Percentiles rank a stretch among this genome's conserved stretches.
phyloP scores from a whole-genome alignment of 306 rosid species.

The Leucaena leucocephala region DNA sequence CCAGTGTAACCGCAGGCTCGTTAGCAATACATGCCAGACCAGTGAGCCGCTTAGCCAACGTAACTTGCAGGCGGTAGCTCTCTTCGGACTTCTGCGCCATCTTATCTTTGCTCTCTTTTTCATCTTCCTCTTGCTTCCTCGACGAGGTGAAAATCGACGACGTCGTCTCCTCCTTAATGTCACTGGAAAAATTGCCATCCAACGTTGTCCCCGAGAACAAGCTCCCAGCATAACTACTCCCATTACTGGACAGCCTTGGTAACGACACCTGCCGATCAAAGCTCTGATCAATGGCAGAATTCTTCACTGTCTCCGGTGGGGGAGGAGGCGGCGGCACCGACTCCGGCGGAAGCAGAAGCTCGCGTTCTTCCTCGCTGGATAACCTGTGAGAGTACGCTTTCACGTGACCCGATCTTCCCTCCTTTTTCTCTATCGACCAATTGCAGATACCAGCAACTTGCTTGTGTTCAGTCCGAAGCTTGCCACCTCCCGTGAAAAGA shows the following conservation, averaged over 20 bases:
- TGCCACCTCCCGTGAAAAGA: slow-evolving; percentile 49
- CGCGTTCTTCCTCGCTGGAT: slow-evolving; percentile 50
- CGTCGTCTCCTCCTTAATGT: slow-evolving; percentile 52
- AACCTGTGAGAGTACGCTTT: slow-evolving; percentile 13
- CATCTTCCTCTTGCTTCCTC: slow-evolving; percentile 36
- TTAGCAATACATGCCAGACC: slow-evolving; percentile 62
- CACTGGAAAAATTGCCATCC: slow-evolving; percentile 69
- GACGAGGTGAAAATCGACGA: slow-evolving; percentile 38
- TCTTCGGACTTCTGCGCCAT: slow-evolving; percentile 49
- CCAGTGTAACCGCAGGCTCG: slow-evolving; percentile 55
- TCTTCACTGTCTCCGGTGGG: slow-evolving; percentile 40
- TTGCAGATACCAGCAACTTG: slow-evolving; percentile 59
- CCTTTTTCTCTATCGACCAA: slow-evolving; percentile 67
- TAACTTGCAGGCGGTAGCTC: slow-evolving; percentile 62
- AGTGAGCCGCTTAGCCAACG: slow-evolving; percentile 63
- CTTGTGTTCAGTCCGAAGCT: slow-evolving; percentile 43
- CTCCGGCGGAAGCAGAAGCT: slow-evolving; percentile 51
- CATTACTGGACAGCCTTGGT: slow-evolving; percentile 70
- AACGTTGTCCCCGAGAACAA: slow-evolving; percentile 76
- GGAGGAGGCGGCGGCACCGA: slow-evolving; percentile 24
- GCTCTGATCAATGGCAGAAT: slow-evolving; percentile 54
- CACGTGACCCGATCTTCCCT: slow-evolving; percentile 43
- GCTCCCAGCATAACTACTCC: slow-evolving; percentile 83
- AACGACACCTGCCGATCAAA: slow-evolving; percentile 78
- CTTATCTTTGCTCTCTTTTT: slow-evolving; percentile 19